Evolutionary conservation across 1,139 yeast genomes (phyloP).

Genomic region (Kurtzmaniella quercitrusa): DNA sequence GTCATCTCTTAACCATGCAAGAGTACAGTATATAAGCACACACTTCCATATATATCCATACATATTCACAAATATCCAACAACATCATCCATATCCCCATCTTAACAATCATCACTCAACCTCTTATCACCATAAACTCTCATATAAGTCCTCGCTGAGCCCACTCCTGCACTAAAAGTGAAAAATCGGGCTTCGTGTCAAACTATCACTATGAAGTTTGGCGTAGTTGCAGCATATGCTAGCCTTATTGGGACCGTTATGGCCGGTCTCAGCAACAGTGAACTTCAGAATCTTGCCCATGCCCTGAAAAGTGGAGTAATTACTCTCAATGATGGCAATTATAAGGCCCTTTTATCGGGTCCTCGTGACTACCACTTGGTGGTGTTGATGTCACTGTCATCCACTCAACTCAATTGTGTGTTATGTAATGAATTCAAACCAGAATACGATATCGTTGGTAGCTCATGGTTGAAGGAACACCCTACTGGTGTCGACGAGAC

Average conservation of each 20-base stretch:
- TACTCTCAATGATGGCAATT: constrained; percentile 56
- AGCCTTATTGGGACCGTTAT: constrained; percentile 14
- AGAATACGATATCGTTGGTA: constrained; percentile 51
- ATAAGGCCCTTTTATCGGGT: constrained; percentile 54
- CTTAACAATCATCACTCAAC: no score
- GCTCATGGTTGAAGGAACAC: constrained; percentile 51
- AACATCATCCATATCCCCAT: no score
- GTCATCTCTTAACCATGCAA: no score
- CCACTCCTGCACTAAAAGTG: not conserved
- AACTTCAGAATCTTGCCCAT: constrained; percentile 20
- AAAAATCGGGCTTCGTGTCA: constrained; percentile 1
- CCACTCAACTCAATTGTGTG: constrained; percentile 69
- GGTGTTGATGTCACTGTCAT: constrained; percentile 67
- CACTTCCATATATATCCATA: no score
- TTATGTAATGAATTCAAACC: constrained; percentile 74
- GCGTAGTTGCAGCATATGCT: constrained; percentile 8
- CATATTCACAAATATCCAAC: no score
- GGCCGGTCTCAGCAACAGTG: constrained; percentile 28
- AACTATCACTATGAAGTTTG: constrained; percentile 1
- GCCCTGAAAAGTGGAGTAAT: constrained; percentile 19
- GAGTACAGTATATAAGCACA: no score
- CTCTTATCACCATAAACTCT: no score
- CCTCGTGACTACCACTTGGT: constrained; percentile 69
- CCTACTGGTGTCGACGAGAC: constrained; percentile 33
- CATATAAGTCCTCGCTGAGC: not conserved